Percentiles rank a stretch among this genome's conserved stretches.
Conservation (phyloP, 2,329 filamentous ascomycete species). For the Sclerotinia glacialis region DNA sequence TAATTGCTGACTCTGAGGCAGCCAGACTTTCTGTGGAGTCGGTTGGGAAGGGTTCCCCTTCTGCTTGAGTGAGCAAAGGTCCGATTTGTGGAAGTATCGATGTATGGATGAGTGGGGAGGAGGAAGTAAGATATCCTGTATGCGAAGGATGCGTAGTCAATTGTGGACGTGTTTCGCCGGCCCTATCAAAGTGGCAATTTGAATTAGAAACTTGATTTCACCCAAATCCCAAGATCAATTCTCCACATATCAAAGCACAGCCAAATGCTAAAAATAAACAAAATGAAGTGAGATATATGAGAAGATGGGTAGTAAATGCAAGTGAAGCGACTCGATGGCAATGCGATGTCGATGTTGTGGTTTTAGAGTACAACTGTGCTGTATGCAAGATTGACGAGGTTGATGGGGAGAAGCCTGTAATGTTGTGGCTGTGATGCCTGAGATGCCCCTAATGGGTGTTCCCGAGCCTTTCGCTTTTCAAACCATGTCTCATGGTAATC, state of each 20-base stretch:
- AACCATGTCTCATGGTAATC: constrained; percentile 18
- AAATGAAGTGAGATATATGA: neutral
- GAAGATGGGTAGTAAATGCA: neutral
- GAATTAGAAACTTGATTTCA: constrained; percentile 15
- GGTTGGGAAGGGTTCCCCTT: constrained; percentile 39
- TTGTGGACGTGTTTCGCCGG: constrained; percentile 39
- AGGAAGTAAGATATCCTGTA: constrained; percentile 65
- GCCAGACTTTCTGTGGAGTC: constrained; percentile 31
- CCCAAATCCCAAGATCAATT: constrained; percentile 11
- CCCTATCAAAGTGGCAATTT: constrained; percentile 18
- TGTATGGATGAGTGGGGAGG: constrained; percentile 64
- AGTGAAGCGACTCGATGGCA: neutral
- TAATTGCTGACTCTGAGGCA: constrained; percentile 38
- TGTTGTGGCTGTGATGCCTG: constrained; percentile 9
- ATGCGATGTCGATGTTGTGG: constrained; percentile 7
- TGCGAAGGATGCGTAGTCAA: constrained; percentile 62
- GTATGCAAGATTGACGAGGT: constrained; percentile 20
- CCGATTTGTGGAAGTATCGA: constrained; percentile 47
- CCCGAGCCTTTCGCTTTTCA: neutral
- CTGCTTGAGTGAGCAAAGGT: constrained; percentile 38
- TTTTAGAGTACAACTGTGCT: constrained; percentile 11
- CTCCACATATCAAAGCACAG: constrained; percentile 18
- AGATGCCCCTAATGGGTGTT: constrained; percentile 9
- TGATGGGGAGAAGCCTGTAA: constrained; percentile 12
- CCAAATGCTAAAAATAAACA: neutral